Evolutionary conservation across 2,329 filamentous ascomycete species (phyloP).

Genomic region (Ciborinia camelliae): DNA sequence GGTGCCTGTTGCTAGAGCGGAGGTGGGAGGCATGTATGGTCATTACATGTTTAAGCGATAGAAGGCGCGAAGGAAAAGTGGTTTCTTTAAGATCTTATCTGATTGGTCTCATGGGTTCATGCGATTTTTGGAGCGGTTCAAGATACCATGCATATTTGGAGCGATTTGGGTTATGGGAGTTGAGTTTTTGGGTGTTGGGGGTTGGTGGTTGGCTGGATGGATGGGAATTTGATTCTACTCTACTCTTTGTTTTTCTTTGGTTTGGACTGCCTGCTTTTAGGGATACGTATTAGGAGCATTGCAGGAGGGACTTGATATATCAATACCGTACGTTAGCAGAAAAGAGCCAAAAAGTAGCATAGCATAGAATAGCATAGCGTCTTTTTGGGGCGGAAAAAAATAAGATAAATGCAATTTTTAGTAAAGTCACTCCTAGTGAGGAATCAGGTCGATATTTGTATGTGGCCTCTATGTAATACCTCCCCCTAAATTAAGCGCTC

Average conservation of each 20-base stretch:
- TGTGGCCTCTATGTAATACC: background rate
- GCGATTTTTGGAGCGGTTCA: background rate
- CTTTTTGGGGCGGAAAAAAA: background rate
- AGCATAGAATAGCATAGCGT: background rate
- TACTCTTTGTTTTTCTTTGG: background rate
- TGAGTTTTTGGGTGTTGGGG: background rate
- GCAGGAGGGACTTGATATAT: background rate
- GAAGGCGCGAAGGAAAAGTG: background rate
- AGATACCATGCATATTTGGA: constrained; percentile 5
- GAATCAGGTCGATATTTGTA: background rate
- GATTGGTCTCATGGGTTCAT: background rate
- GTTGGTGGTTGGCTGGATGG: background rate
- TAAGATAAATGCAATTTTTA: no score
- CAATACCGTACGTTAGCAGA: background rate
- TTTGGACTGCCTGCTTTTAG: background rate
- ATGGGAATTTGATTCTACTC: background rate
- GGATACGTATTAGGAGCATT: background rate
- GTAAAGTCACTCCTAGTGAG: no score
- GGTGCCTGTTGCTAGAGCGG: constrained; percentile 51
- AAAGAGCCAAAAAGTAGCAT: background rate
- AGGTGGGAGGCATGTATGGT: constrained; percentile 56
- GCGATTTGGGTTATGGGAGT: background rate
- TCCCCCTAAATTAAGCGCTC: no score
- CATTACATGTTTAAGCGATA: constrained; percentile 55
- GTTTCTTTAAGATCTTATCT: background rate